Percentiles rank a stretch among this genome's conserved stretches.
Conservation (phyloP, 352 stramenopile species). For the Globisporangium abappressorium region DNA sequence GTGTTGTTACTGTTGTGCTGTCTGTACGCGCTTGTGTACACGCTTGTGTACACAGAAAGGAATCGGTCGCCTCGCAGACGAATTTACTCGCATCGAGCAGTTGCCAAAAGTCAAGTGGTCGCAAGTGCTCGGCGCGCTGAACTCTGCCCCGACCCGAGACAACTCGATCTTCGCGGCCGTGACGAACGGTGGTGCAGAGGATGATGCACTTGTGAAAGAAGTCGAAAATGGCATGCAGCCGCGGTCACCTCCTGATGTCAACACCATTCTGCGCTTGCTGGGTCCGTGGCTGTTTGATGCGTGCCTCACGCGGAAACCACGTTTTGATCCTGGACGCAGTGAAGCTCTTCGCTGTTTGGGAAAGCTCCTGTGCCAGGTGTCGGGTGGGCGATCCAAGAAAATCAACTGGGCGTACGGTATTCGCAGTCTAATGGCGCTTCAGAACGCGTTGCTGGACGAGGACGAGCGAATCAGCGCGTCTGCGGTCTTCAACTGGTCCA, state of each 20-base stretch:
- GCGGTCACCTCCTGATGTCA: constrained; percentile 77
- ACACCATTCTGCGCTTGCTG: constrained; percentile 75
- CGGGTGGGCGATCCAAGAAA: constrained; percentile 68
- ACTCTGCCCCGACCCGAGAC: constrained; percentile 41
- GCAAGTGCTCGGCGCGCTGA: constrained; percentile 63
- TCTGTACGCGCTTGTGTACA: neutral
- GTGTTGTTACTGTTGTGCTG: neutral
- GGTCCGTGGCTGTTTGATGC: constrained; percentile 86
- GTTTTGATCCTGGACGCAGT: constrained; percentile 67
- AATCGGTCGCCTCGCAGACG: constrained; percentile 71
- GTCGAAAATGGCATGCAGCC: constrained; percentile 31
- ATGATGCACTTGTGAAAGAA: constrained; percentile 21
- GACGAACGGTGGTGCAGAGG: constrained; percentile 31
- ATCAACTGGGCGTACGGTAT: constrained; percentile 84
- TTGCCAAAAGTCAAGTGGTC: constrained; percentile 71
- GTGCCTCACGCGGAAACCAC: constrained; percentile 64
- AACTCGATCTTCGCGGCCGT: constrained; percentile 44
- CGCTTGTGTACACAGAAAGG: constrained; percentile 46
- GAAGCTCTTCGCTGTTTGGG: constrained; percentile 77
- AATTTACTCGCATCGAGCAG: constrained; percentile 69
- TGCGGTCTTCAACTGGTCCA: constrained; percentile 83
- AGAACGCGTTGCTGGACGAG: constrained; percentile 74
- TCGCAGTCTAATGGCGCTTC: constrained; percentile 78
- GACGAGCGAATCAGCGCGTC: constrained; percentile 78
- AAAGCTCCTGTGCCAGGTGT: constrained; percentile 68